Evolutionary conservation across 305 asterid genomes (phyloP), one percentile per base, ranked within the genome.

Genomic region (Petunia hybrid): DNA sequence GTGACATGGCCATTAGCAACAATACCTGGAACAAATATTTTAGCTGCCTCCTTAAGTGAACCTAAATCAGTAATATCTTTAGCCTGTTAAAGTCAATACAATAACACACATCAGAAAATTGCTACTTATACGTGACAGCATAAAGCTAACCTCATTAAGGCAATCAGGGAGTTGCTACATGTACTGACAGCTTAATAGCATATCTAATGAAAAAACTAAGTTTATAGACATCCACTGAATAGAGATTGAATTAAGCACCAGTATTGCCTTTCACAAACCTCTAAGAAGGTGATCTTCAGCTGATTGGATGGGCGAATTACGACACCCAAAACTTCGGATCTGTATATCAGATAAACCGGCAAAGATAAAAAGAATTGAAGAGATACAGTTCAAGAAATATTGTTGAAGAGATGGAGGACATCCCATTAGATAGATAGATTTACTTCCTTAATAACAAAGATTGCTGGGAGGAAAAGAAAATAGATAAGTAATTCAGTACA

Each of bases 231-330:
- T 63, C 13, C 68, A 61, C 66, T 7, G 13, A 12, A 63, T 36
- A 63, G 8, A 63, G 46, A 65, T 65, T 38, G 31, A 41, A 63
- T 64, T 56, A 81, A 80, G 81, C 76, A 65, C 68, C 83, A 79
- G 35, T 75, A 71, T 77, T 82, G 86, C 77, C 81, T 76, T 80
- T 83, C 77, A 89, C 94, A 68, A 85, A 96, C 98, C 98, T 94
- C 98, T 85, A 96, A 86, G 89, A 96, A 96, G 84, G 99, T 96
- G 89, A 94, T 91, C 92, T 96, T 94, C 76, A 96, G 98, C 87
- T 86, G 91, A 89, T 90, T 96, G 76, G 97, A 84, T 55, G 99
- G 92, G 80, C 94, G 95, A 87, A 91, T 79, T 67, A 96, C 88
- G 83, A 94, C 99, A 74, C 95, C 91, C 62, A 96, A 67, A 81